Conservation (phyloP, 768 basidiomycete species). For the Trametes punicea region DNA sequence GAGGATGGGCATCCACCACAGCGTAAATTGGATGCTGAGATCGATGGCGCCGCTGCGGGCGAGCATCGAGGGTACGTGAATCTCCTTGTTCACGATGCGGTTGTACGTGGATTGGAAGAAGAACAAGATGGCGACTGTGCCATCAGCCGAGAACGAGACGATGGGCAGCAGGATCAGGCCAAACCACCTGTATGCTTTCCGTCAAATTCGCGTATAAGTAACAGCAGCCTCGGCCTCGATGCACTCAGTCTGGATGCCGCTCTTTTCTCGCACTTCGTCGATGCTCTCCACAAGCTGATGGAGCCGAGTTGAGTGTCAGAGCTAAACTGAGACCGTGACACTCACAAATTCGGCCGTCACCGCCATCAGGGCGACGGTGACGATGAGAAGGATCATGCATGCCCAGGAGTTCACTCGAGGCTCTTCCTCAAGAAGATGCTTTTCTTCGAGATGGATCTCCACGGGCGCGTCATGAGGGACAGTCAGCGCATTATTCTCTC, state of each 20-base stretch:
- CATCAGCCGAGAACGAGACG: conserved; percentile 73
- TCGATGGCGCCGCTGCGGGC: conserved; percentile 73
- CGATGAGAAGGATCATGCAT: conserved; percentile 47
- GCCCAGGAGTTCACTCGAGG: conserved; percentile 65
- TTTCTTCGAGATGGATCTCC: conserved; percentile 31
- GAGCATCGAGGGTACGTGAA: conserved; percentile 48
- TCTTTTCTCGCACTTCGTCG: conserved; percentile 45
- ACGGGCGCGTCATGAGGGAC: conserved; percentile 40
- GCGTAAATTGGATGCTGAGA: conserved; percentile 70
- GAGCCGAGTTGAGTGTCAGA: not conserved
- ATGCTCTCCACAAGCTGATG: conserved; percentile 62
- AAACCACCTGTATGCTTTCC: conserved; percentile 50
- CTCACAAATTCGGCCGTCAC: conserved; percentile 69
- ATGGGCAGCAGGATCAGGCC: conserved; percentile 70
- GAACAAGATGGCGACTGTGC: conserved; percentile 54
- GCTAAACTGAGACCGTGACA: not conserved
- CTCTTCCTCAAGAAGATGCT: conserved; percentile 41
- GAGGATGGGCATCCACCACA: conserved; percentile 78
- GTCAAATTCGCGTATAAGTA: not conserved
- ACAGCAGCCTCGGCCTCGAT: conserved; percentile 9
- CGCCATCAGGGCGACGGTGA: conserved; percentile 61
- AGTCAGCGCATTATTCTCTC: conserved; percentile 45
- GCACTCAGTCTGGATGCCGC: conserved; percentile 51
- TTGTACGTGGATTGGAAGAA: conserved; percentile 46
- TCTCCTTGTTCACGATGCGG: conserved; percentile 38